These are phyloP conservation scores for Nitzschia putrida DNA, from an alignment of 108 stramenopile species.

Conservation along the genomic window DNA sequence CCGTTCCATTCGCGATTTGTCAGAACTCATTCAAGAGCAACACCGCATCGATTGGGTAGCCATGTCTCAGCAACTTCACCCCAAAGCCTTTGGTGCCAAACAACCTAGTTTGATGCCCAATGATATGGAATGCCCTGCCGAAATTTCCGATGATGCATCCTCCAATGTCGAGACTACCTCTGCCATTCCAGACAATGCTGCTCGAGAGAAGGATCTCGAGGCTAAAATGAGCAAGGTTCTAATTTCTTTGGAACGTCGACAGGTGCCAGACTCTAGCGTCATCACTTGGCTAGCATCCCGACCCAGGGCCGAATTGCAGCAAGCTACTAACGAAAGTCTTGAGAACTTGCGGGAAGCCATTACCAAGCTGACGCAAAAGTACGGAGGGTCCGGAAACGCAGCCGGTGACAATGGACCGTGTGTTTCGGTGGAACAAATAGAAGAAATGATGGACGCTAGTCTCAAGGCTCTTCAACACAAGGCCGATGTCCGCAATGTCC, in stretches of 20 bases:
- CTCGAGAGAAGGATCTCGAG: slow-evolving; percentile 14
- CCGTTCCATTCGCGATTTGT: not conserved
- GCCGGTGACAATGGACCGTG: not conserved
- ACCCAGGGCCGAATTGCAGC: not conserved
- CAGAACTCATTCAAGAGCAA: not conserved
- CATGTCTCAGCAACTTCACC: not conserved
- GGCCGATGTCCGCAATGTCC: slow-evolving; percentile 22
- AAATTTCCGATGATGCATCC: not conserved
- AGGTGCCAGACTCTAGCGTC: not conserved
- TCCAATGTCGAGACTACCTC: not conserved
- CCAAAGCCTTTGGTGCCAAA: slow-evolving; percentile 2
- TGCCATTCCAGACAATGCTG: slow-evolving; percentile 7
- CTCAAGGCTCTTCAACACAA: slow-evolving; percentile 9
- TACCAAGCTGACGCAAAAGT: too few species aligned
- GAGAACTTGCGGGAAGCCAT: too few species aligned
- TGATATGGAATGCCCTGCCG: not conserved
- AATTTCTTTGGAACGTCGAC: not conserved
- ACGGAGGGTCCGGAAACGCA: too few species aligned
- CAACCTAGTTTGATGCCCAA: slow-evolving; percentile 3
- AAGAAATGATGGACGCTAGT: slow-evolving; percentile 20
- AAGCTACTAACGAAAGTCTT: not conserved
- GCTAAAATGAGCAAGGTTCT: not conserved
- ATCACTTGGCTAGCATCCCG: too few species aligned
- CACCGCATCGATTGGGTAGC: not conserved
- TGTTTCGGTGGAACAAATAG: slow-evolving; percentile 12